Conservation (phyloP, 1,139 yeast genomes). For the Ogataea hybrid region DNA sequence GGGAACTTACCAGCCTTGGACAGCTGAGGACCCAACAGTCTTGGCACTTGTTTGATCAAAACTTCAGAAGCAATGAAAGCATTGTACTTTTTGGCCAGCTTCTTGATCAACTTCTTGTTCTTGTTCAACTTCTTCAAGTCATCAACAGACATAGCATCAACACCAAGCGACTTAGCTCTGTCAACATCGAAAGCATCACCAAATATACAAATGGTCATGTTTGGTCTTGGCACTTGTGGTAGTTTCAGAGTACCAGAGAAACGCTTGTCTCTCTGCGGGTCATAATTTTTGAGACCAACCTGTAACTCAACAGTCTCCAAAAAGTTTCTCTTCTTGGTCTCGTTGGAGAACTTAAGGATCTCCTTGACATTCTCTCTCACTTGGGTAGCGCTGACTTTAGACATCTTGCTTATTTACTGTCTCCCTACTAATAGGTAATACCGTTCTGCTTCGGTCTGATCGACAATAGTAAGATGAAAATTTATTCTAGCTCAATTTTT, state of each 20-base stretch:
- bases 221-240: conserved; percentile 99
- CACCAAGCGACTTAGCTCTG: conserved; percentile 99
- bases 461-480: conserved; percentile 30
- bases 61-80: conserved; percentile 99
- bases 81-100: conserved; percentile 99
- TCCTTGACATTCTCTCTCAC: conserved; percentile 97
- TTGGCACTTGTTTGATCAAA: conserved; percentile 99
- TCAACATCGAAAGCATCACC: conserved; percentile 99
- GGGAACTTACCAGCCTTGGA: conserved; percentile 99
- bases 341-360: conserved; percentile 85
- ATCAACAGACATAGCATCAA: conserved; percentile 99
- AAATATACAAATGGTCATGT: conserved; percentile 99
- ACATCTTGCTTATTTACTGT: conserved; percentile 64
- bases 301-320: conserved; percentile 99
- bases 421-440: conserved; percentile 59
- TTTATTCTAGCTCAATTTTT: neutral
- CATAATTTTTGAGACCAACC: conserved; percentile 99
- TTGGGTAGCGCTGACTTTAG: conserved; percentile 89
- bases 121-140: conserved; percentile 99
- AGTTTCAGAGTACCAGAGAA: conserved; percentile 99
- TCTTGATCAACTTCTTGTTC: conserved; percentile 99
- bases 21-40: conserved; percentile 99
- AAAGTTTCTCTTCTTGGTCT: conserved; percentile 99
- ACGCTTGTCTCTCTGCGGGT: conserved; percentile 99
- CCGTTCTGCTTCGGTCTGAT: conserved; percentile 29